Evolutionary conservation across 2,329 filamentous ascomycete genomes (phyloP), one percentile per base, ranked within the genome.

Genomic region (Colletotrichum sp.): DNA sequence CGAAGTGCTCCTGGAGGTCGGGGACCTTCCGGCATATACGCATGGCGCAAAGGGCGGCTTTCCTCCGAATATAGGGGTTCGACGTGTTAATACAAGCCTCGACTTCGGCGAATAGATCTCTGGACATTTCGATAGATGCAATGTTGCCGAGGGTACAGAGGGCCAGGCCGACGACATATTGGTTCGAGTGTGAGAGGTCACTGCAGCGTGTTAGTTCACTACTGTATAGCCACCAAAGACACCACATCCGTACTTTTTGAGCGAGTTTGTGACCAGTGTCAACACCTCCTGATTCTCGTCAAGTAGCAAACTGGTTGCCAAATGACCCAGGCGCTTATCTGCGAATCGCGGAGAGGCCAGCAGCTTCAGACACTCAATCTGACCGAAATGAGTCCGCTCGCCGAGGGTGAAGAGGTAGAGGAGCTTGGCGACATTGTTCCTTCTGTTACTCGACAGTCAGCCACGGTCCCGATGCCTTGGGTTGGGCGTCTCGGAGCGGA

Each of bases 281-380:
- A 99, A 86, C 25, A 99, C 98, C 86, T 99, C 98, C 85, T 99
- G 97, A 82, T 99, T 99, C 89, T 99, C 97, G 84, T 99, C 97
- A 77, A 99, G 89, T 79, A 99, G 87, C 83, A 99, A 87, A 92
- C 98, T 99, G 22, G 97, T 99, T 29, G 97, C 97, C 79, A 99
- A 88, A 83, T 99, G 98, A 55, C 97, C 97, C 80, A 99, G 88
- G 64, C 97, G 93, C 88, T 99, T 99, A 89, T 99, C 97, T 80
- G 97, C 97, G 83, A 99, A 99, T 75, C 96, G 95, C 79, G 98
- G 96, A 55, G 97, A 99, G 75, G 97, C 97, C 75, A 99, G 92
- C 67, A 99, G 92, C 87, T 99, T 99, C 82, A 99, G 91, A 86
- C 97, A 99, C 92, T 99, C 97, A 84, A 99, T 99, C 89, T 99